Conservation (phyloP, 371 early-diverging fungal genomes). For the Rhizopus sp. region DNA sequence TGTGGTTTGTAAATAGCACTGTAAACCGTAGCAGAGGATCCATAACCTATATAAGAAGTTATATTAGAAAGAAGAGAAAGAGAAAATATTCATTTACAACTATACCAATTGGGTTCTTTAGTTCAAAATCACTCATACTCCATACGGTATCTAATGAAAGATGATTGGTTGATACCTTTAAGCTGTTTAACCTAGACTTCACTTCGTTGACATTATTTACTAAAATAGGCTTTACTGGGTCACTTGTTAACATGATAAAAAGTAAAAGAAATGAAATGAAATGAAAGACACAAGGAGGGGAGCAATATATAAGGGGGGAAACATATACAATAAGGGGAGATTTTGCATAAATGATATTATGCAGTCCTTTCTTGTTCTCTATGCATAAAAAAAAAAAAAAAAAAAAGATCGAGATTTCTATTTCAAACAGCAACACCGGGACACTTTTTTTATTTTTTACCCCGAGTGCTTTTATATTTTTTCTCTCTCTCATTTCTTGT, state of each 20-base stretch:
- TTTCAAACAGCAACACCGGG: too few species aligned
- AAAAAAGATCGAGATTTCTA: too few species aligned
- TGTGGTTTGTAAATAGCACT: conserved; percentile 45
- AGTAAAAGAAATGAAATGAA: neutral
- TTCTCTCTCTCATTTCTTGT: too few species aligned
- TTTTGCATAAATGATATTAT: neutral
- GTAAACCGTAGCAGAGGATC: conserved; percentile 83
- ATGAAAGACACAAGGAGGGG: neutral
- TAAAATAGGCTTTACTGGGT: conserved; percentile 17
- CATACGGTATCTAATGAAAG: conserved; percentile 6
- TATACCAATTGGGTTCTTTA: conserved; percentile 33
- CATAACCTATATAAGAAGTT: conserved; percentile 60
- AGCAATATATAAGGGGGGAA: neutral
- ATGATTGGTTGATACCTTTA: conserved; percentile 2
- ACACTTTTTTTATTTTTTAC: too few species aligned
- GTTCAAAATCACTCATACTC: conserved; percentile 36
- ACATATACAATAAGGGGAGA: conserved; percentile 3
- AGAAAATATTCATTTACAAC: neutral
- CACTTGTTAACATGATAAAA: conserved; percentile 8
- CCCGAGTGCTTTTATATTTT: too few species aligned
- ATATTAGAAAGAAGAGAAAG: neutral
- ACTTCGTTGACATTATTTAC: conserved; percentile 15
- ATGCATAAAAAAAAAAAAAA: too few species aligned
- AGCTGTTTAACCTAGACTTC: conserved; percentile 6
- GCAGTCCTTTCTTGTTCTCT: too few species aligned